A percentile compares a stretch with the other conserved stretches of the same genome.
These are phyloP conservation scores for Euryodendron excelsum DNA, from an alignment of 148 eudicot species.

Conservation along the genomic window DNA sequence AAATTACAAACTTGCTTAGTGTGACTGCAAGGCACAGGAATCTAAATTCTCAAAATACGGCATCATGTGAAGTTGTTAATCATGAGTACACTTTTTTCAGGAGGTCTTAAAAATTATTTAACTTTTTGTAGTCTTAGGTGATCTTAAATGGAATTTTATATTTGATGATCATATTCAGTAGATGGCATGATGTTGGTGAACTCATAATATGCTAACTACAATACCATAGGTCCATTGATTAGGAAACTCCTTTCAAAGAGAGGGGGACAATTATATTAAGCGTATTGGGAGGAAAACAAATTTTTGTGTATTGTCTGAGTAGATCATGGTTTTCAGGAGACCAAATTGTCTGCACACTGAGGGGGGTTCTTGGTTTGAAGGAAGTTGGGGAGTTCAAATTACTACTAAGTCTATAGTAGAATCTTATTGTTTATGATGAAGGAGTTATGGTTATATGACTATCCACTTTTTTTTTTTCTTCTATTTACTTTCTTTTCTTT, in stretches of 20 bases:
- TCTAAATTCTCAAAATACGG: slow-evolving; percentile 4
- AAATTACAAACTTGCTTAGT: not conserved
- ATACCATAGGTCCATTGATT: too few relatives aligned
- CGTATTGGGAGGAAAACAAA: too few relatives aligned
- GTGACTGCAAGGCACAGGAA: not conserved
- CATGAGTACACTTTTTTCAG: not conserved
- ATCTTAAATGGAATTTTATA: not conserved
- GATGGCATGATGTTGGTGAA: not conserved
- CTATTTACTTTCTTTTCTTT: not conserved
- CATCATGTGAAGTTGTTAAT: not conserved
- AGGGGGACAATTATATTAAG: too few relatives aligned
- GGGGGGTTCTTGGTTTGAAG: not conserved
- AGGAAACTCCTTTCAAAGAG: too few relatives aligned
- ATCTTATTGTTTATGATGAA: not conserved
- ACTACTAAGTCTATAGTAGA: not conserved
- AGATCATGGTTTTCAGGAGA: not conserved
- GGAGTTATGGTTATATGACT: not conserved
- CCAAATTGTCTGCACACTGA: not conserved
- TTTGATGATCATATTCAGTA: not conserved
- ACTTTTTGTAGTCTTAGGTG: not conserved
- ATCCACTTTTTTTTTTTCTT: not conserved
- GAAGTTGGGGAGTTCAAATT: not conserved
- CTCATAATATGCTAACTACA: not conserved
- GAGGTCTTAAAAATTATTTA: not conserved
- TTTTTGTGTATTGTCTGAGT: too few relatives aligned